A percentile compares a stretch with the other conserved stretches of the same genome.
Evolutionary conservation across 495 filamentous ascomycete genomes (phyloP).

Genomic region (Cercophora scortea): DNA sequence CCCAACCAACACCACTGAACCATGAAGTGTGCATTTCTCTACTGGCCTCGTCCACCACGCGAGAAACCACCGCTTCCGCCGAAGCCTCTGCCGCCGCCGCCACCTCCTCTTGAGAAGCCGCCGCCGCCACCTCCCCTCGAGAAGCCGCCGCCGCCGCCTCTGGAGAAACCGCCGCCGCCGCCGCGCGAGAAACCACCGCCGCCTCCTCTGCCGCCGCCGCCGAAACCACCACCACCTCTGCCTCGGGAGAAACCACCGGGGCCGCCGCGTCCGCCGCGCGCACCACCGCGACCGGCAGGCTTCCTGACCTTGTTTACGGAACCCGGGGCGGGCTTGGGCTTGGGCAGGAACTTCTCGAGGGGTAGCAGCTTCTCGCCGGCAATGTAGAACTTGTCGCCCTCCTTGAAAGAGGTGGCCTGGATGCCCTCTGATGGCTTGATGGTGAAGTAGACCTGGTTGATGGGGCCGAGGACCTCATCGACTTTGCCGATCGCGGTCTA

Average conservation of each 20-base stretch:
- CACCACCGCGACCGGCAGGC: constrained; percentile 39
- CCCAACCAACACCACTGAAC: too few relatives aligned
- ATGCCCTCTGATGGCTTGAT: constrained; percentile 94
- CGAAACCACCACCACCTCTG: constrained; percentile 32
- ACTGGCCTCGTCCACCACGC: constrained; percentile 10
- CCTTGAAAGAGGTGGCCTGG: constrained; percentile 86
- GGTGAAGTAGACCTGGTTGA: constrained; percentile 97
- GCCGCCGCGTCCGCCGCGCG: constrained; percentile 30
- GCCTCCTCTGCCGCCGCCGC: constrained; percentile 36
- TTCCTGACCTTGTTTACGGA: constrained; percentile 45
- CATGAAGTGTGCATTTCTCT: not conserved
- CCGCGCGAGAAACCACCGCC: constrained; percentile 25
- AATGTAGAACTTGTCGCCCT: constrained; percentile 95
- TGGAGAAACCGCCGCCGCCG: constrained; percentile 13
- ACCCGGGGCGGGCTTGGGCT: constrained; percentile 78
- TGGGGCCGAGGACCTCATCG: constrained; percentile 88
- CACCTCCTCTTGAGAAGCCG: constrained; percentile 26
- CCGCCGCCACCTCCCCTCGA: constrained; percentile 14
- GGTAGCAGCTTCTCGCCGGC: constrained; percentile 89
- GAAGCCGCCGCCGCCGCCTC: constrained; percentile 16
- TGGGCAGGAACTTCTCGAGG: constrained; percentile 91
- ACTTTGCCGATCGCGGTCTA: constrained; percentile 83
- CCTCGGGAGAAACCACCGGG: constrained; percentile 42
- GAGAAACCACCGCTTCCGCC: constrained; percentile 33
- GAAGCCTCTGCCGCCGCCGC: constrained; percentile 29